phyloP scores from a whole-genome alignment of 192 early-diverging fungal species.

The Coemansia aciculifera region DNA sequence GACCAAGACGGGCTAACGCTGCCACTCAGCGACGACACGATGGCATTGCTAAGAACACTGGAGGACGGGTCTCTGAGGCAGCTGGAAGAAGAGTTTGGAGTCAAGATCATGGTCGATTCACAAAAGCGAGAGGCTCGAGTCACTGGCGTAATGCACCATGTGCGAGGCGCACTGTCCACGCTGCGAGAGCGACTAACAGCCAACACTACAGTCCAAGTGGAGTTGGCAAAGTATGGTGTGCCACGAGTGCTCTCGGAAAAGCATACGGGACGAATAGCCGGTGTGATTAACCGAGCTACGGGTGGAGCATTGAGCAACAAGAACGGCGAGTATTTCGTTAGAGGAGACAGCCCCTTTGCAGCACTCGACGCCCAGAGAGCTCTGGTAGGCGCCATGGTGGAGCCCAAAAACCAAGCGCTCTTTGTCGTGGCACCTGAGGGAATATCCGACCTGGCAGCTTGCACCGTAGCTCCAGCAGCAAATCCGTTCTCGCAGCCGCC shows the following conservation, averaged over 20 bases:
- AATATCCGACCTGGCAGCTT: background rate
- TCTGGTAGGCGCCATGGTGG: constrained; percentile 31
- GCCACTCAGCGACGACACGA: constrained; percentile 19
- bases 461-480: constrained; percentile 20
- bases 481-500: constrained; percentile 28
- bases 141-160: constrained; percentile 22
- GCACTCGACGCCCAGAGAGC: constrained; percentile 37
- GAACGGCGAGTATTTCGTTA: constrained; percentile 30
- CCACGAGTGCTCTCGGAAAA: constrained; percentile 18
- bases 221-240: constrained; percentile 18
- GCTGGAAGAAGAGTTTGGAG: constrained; percentile 29
- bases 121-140: constrained; percentile 13
- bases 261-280: constrained; percentile 7
- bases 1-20: constrained; percentile 25
- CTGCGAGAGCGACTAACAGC: constrained; percentile 40
- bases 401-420: constrained; percentile 17
- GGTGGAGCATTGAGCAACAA: constrained; percentile 5
- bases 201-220: constrained; percentile 25
- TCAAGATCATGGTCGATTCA: constrained; percentile 13
- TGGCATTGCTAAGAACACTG: constrained; percentile 5
- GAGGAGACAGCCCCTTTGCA: constrained; percentile 18
- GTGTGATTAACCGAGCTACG: constrained; percentile 5
- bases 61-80: constrained; percentile 2
- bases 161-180: constrained; percentile 28
- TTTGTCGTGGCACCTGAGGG: constrained; percentile 23